phyloP scores from a whole-genome alignment of 805 yeast species.

The Metschnikowia cubensis region DNA sequence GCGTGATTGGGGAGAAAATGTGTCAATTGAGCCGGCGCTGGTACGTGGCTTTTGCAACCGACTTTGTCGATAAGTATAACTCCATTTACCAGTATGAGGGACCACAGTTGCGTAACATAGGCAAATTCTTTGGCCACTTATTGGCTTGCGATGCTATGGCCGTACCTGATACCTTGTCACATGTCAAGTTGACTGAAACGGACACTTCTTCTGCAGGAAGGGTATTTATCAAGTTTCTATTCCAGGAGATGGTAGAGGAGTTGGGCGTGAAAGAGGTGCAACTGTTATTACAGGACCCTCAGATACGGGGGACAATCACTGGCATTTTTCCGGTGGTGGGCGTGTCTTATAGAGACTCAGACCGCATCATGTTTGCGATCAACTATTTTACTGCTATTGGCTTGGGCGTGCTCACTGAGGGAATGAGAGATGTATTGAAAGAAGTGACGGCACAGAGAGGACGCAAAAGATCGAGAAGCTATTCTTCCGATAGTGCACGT shows the following conservation, averaged over 20 bases:
- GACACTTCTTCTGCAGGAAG: constrained; percentile 79
- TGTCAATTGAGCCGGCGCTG: constrained; percentile 50
- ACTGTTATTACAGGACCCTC: constrained; percentile 48
- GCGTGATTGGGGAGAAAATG: constrained; percentile 67
- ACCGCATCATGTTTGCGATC: constrained; percentile 68
- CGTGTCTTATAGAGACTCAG: constrained; percentile 34
- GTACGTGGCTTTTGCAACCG: constrained; percentile 48
- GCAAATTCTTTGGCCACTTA: constrained; percentile 82
- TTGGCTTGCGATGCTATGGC: constrained; percentile 66
- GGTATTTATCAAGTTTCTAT: constrained; percentile 74
- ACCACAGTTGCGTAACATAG: constrained; percentile 70
- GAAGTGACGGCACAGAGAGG: constrained; percentile 25
- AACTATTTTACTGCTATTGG: constrained; percentile 94
- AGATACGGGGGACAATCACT: constrained; percentile 42
- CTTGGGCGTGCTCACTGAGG: constrained; percentile 76
- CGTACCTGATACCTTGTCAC: constrained; percentile 53
- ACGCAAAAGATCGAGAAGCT: constrained; percentile 15
- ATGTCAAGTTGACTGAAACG: constrained; percentile 58
- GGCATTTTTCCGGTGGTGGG: constrained; percentile 62
- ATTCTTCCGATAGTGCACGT: constrained; percentile 8
- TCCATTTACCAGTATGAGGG: constrained; percentile 66
- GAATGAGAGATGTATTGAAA: constrained; percentile 59
- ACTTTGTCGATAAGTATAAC: constrained; percentile 55
- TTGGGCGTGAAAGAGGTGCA: constrained; percentile 55
- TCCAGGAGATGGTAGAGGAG: constrained; percentile 76